Base-by-base conservation (phyloP, 169 alveolate species). In the Theileria equi region DNA sequence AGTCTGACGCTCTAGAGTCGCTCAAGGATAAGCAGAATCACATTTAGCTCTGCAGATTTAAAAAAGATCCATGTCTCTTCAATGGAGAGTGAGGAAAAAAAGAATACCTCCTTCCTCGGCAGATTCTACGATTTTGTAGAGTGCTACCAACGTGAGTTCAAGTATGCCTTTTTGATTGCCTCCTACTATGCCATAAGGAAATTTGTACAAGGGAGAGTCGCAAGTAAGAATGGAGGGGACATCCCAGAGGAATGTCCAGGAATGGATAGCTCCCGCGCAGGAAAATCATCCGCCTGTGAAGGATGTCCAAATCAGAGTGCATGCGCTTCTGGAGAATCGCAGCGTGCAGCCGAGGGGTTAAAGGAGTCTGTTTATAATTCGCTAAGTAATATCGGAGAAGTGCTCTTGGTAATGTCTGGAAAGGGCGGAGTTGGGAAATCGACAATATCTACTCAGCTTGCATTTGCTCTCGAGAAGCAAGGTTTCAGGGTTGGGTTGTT, bases 401-500 rank as follows among this genome's bases (percentile, higher is more conserved):
- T 93, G 40, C 84, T 97, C 13, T 71, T 97, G 26, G 90, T 97
- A 0, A 77, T 96, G 19, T 94, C 98, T 25, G 99, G 99, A 0
- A 97, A 97, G 80, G 99, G 99, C n/a, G 99, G 99, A 3, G 99
- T 97, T n/a, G 99, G 99, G 10, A 97, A 97, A 76, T 92, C 98
- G 52, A 96, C 99, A 1, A 91, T 96, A 29, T 89, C 99, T 41
- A 89, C 98, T 0, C 98, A 97, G 88, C 71, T 97, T 23, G 93
- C 93, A 21, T 91, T 81, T 62, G 74, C 93, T 10, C 63, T 91
- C 44, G 90, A 89, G 8, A 40, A 64, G 53, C 66, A 84, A 34
- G 92, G 92, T 23, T 82, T 84, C 36, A 84, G 88, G 44, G 93
- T 97, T 8, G 99, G 99, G 5, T 84, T 97, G 17, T 84, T 96